Base-by-base conservation (phyloP, 768 basidiomycete genomes). In the Rhizopogon rudus region DNA sequence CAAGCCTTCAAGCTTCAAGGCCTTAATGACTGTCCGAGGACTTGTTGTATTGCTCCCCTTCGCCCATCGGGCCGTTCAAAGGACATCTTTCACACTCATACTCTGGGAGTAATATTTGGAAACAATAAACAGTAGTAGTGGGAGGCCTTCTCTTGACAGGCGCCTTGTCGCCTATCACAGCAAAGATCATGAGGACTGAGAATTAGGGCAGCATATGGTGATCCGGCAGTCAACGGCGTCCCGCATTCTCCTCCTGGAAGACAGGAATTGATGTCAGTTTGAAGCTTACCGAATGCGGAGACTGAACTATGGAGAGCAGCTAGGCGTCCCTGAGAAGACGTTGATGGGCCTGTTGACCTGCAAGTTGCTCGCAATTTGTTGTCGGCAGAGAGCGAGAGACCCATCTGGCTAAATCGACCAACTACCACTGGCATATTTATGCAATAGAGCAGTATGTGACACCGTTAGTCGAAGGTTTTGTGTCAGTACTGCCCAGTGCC, bases 271-370 rank as follows among this genome's bases (percentile, higher is more conserved):
- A 33, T 33, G 31, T 33, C 31, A 3, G 7, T 33, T 7, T n/a
- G 33, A 49, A 37, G 48, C 48, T 3, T 25, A 49, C 48, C 35
- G 48, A 37, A 49, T 49, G 48, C 48, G 48, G 48, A 49, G 48
- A 37, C 20, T 22, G 14, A 49, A 49, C 35, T 20, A 37, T 10
- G 14, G 35, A 49, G 48, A 48, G 33, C 33, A 17, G 33, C 3
- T 25, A 20, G 45, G 45, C n/a, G 31, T 33, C 14, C 39, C 39
- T 48, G 46, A 48, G 35, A 7, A 35, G 10, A 33, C 12, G 9
- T 7, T 35, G 33, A 49, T 16, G 35, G 25, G 25, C 25, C 31
- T 9, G 31, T 13, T 46, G 17, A 29, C 45, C 39, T 33, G 31
- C 35, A 35, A 35, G 35, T n/a, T 40, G 6, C 40, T 49, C 35